Percentiles rank a stretch among this genome's conserved stretches.
Conservation (phyloP, 179 eudicot genomes). For the Beta lomatogona region DNA sequence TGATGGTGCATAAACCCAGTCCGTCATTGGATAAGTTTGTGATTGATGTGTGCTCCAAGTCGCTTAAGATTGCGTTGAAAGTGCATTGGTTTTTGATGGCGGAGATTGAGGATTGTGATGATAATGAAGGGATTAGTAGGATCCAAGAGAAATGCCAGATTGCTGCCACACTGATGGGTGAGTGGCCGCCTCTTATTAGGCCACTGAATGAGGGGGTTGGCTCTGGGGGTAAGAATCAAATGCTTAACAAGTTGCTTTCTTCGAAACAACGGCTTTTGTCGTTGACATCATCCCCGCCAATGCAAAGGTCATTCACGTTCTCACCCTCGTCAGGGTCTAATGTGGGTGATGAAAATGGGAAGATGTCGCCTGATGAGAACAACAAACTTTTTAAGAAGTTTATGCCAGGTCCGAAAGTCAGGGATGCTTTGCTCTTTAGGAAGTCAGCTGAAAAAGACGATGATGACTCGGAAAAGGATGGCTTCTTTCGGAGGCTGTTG, state of each 20-base stretch:
- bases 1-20: slow-evolving; percentile 97
- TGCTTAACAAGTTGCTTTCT: slow-evolving; percentile 72
- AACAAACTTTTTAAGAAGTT: slow-evolving; percentile 79
- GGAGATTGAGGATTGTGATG: slow-evolving; percentile 95
- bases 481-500: slow-evolving; percentile 66
- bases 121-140: slow-evolving; percentile 94
- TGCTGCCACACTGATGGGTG: slow-evolving; percentile 94
- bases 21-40: slow-evolving; percentile 96
- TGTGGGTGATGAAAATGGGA: slow-evolving; percentile 65
- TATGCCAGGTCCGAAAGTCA: slow-evolving; percentile 75
- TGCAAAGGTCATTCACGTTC: slow-evolving; percentile 54
- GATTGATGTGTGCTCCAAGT: slow-evolving; percentile 84
- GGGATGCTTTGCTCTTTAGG: slow-evolving; percentile 79
- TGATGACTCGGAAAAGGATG: slow-evolving; percentile 78
- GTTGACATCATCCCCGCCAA: slow-evolving; percentile 78
- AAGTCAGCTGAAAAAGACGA: slow-evolving; percentile 82
- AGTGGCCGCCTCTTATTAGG: slow-evolving; percentile 84
- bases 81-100: slow-evolving; percentile 99
- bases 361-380: slow-evolving; percentile 74
- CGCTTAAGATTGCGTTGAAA: slow-evolving; percentile 82
- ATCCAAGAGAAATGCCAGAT: slow-evolving; percentile 97
- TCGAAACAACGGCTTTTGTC: slow-evolving; percentile 81
- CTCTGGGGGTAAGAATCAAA: slow-evolving; percentile 67
- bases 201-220: slow-evolving; percentile 52
- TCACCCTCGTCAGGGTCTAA: slow-evolving; percentile 56